These are phyloP conservation scores for Cytauxzoon felis DNA, from an alignment of 169 alveolate species.

Conservation along the genomic window DNA sequence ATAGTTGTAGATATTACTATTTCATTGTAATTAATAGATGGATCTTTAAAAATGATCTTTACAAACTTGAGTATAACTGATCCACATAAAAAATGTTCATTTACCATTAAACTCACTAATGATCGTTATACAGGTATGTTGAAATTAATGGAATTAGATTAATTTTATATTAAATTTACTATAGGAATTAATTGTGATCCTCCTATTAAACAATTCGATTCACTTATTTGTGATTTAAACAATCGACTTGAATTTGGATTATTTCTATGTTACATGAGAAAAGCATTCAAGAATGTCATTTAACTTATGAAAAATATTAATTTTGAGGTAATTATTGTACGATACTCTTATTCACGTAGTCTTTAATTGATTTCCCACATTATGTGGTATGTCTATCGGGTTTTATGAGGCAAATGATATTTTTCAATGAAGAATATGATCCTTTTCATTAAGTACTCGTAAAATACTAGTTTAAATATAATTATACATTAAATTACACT, in stretches of 20 bases:
- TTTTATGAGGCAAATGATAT: too few relatives aligned
- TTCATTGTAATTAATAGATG: constrained; percentile 6
- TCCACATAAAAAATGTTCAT: neutral
- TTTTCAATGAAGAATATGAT: too few relatives aligned
- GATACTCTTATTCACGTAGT: too few relatives aligned
- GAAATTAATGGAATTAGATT: too few relatives aligned
- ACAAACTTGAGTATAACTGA: constrained; percentile 7
- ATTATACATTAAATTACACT: too few relatives aligned
- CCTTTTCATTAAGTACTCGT: too few relatives aligned
- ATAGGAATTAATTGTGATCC: constrained; percentile 45
- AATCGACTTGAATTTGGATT: constrained; percentile 35
- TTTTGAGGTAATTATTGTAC: too few relatives aligned
- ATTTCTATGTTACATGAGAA: constrained; percentile 27
- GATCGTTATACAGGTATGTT: constrained; percentile 4
- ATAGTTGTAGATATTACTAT: neutral
- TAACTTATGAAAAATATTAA: too few relatives aligned
- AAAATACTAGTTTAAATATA: too few relatives aligned
- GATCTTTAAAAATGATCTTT: constrained; percentile 11
- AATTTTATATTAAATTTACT: neutral
- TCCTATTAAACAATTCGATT: constrained; percentile 1
- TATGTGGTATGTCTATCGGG: too few relatives aligned
- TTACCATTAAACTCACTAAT: constrained; percentile 4
- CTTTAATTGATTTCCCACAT: too few relatives aligned
- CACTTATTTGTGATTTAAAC: constrained; percentile 12
- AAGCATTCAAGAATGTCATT: constrained; percentile 24